These are phyloP conservation scores for Pilasporangium apinafurcum DNA, from an alignment of 352 stramenopile genomes.

Conservation along the genomic window DNA sequence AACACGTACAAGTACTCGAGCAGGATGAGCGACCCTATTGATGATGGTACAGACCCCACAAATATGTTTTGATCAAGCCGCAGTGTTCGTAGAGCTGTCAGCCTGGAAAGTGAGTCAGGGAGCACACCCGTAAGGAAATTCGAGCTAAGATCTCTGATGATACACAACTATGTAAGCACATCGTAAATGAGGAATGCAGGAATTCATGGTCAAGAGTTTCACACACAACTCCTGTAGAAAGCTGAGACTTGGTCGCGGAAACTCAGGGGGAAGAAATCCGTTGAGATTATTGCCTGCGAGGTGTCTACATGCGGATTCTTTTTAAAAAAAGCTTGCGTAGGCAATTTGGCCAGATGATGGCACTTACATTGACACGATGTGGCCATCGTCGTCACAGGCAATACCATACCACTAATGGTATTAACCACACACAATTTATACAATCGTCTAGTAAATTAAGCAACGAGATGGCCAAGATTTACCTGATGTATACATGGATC, in stretches of 20 bases:
- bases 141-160: conserved; percentile 52
- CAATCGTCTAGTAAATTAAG: neutral
- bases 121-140: conserved; percentile 57
- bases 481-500: conserved; percentile 55
- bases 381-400: conserved; percentile 36
- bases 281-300: conserved; percentile 61
- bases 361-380: conserved; percentile 51
- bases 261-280: conserved; percentile 43
- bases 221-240: conserved; percentile 52
- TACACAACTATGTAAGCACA: neutral
- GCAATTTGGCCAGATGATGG: neutral
- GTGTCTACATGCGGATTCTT: conserved; percentile 13
- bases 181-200: neutral
- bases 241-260: conserved; percentile 35
- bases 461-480: neutral
- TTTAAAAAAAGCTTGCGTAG: neutral
- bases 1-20: conserved; percentile 52
- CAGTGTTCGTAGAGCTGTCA: conserved; percentile 32
- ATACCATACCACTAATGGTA: conserved; percentile 53
- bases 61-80: conserved; percentile 56
- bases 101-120: conserved; percentile 30
- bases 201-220: neutral
- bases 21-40: conserved; percentile 28
- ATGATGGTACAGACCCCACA: conserved; percentile 26
- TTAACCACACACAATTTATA: neutral